Percentiles rank a stretch among this genome's conserved stretches.
Evolutionary conservation across 108 stramenopile species (phyloP).

Genomic region (Schizochytrium sp.): DNA sequence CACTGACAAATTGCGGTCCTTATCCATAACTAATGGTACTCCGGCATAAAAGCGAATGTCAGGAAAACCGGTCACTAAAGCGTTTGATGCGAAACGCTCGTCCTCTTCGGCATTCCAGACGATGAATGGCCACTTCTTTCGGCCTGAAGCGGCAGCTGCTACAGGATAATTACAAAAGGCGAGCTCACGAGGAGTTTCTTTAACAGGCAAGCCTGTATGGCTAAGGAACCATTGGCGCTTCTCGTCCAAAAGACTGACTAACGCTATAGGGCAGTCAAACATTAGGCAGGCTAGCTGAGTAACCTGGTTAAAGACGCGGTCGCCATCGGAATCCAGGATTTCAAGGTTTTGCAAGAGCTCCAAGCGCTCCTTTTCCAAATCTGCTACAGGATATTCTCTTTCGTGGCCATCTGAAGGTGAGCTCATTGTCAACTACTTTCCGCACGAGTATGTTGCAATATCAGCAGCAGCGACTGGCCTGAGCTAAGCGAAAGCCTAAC

Average conservation of each 20-base stretch:
- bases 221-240: conserved; percentile 85
- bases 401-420: not conserved
- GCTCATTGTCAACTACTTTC: no score
- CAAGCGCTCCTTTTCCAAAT: conserved; percentile 52
- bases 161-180: conserved; percentile 88
- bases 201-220: conserved; percentile 79
- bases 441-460: no score
- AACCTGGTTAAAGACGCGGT: conserved; percentile 79
- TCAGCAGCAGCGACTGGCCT: no score
- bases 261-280: conserved; percentile 81
- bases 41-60: conserved; percentile 88
- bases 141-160: conserved; percentile 70
- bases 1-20: conserved; percentile 76
- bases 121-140: conserved; percentile 71
- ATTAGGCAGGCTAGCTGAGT: conserved; percentile 75
- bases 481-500: no score
- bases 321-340: conserved; percentile 78
- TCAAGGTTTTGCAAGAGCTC: not conserved
- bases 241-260: conserved; percentile 81
- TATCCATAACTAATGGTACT: conserved; percentile 80
- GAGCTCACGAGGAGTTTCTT: conserved; percentile 83
- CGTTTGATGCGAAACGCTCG: conserved; percentile 77
- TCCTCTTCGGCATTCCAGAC: conserved; percentile 81
- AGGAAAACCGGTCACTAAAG: conserved; percentile 80
- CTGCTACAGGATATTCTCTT: not conserved